These are phyloP conservation scores for Cystofilobasidium ferigula DNA, from an alignment of 768 basidiomycete species.

Conservation along the genomic window DNA sequence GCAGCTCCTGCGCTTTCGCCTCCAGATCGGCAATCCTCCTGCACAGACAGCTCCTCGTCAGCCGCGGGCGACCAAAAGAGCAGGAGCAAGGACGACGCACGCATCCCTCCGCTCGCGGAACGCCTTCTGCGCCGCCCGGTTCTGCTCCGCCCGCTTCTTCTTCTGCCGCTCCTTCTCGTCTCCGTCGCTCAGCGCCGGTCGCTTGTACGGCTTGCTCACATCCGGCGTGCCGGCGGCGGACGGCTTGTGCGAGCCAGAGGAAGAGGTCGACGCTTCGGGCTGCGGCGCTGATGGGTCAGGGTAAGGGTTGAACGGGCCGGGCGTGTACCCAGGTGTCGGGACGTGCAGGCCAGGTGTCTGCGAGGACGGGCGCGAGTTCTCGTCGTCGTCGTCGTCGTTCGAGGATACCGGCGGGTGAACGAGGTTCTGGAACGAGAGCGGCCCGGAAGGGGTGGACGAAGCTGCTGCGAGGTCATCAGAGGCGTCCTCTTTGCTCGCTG, in stretches of 20 bases:
- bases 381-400: too few species aligned
- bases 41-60: background rate
- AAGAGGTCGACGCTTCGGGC: background rate
- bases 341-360: background rate
- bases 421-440: constrained; percentile 1
- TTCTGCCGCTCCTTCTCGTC: background rate
- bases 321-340: background rate
- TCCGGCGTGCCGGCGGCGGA: too few species aligned
- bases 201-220: background rate
- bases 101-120: background rate
- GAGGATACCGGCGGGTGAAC: background rate
- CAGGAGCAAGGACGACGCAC: background rate
- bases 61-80: background rate
- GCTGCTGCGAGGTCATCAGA: background rate
- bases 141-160: background rate
- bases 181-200: background rate
- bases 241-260: too few species aligned
- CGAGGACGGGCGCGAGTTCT: background rate
- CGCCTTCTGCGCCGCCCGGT: background rate
- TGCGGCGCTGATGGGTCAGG: background rate
- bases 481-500: too few species aligned
- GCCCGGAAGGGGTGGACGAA: background rate
- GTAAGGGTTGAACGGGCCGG: constrained; percentile 1
- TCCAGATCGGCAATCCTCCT: background rate
- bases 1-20: background rate